Evolutionary conservation across 164 flowering plant species (phyloP), one percentile per base, ranked within the genome.

Genomic region (Stephania japonica): DNA sequence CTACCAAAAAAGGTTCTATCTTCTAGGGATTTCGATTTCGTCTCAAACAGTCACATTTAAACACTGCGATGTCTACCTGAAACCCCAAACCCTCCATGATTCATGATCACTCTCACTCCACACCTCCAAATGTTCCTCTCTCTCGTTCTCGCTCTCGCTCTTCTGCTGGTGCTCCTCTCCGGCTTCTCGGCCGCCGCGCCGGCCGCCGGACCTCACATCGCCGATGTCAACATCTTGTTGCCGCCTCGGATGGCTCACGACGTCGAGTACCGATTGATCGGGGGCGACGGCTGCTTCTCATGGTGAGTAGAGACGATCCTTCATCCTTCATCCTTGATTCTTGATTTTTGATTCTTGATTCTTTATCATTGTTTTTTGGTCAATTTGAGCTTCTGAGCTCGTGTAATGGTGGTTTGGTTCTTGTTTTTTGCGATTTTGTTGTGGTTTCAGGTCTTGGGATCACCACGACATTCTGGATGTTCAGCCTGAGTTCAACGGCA

Each of bases 271-370:
- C 85, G 89, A 68, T 96, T 95, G 70, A 87, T 84, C 62, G 99
- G 92, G 49, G 90, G 89, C 67, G 98, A 88, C 71, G 99, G 98
- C 69, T 95, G 99, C 87, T 95, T 95, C 79, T 84, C 90, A 75
- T 95, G 99, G 98, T 94, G 77, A 47, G 71, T 12, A 7, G n/a
- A 59, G 49, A 38, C 44, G 19, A 63, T 63, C 38, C 38, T 32
- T 32, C 38, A 32, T 32, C 38, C 38, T 32, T n/a, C n/a, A n/a
- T n/a, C n/a, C n/a, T n/a, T n/a, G n/a, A n/a, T n/a, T n/a, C n/a
- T n/a, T n/a, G n/a, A n/a, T n/a, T n/a, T n/a, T n/a, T n/a, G n/a
- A n/a, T n/a, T n/a, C n/a, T n/a, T n/a, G n/a, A n/a, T n/a, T n/a
- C n/a, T n/a, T n/a, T n/a, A n/a, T 18, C 21, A 18, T 12, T 53